These are phyloP conservation scores for Euptelea pleiosperma DNA, from an alignment of 164 flowering plant species.

Conservation along the genomic window DNA sequence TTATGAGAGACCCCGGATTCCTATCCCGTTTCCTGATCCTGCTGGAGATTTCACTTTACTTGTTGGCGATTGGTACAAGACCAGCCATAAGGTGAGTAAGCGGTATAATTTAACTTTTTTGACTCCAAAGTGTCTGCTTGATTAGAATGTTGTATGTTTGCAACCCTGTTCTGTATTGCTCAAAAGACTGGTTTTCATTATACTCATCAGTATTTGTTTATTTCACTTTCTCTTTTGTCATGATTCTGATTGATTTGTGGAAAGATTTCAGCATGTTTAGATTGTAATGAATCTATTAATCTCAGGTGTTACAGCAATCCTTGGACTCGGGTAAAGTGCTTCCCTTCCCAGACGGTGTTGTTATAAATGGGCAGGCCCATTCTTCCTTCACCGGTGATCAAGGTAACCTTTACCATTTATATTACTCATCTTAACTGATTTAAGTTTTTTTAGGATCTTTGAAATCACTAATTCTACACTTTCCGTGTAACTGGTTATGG, in stretches of 20 bases:
- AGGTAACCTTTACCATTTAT: slow-evolving; percentile 31
- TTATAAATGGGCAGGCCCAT: slow-evolving; percentile 49
- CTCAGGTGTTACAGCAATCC: slow-evolving; percentile 40
- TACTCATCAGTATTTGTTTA: no score
- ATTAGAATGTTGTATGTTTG: no score
- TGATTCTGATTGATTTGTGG: no score
- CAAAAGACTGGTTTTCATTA: no score
- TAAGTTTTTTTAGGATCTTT: no score
- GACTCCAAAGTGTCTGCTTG: not conserved
- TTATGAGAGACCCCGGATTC: slow-evolving; percentile 49
- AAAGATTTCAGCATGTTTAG: not conserved
- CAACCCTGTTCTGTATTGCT: no score
- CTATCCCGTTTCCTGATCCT: slow-evolving; percentile 64
- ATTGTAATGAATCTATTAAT: slow-evolving; percentile 1
- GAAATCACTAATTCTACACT: no score
- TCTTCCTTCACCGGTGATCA: slow-evolving; percentile 41
- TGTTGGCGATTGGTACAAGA: slow-evolving; percentile 79
- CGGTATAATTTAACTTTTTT: not conserved
- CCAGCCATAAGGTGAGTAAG: slow-evolving; percentile 60
- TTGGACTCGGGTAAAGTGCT: slow-evolving; percentile 50
- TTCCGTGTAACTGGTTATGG: not conserved
- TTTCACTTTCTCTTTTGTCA: no score
- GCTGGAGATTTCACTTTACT: slow-evolving; percentile 63
- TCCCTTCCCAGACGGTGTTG: slow-evolving; percentile 57
- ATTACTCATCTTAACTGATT: no score